Evolutionary conservation across 2,329 filamentous ascomycete genomes (phyloP).

Genomic region (Fusarium siculi): DNA sequence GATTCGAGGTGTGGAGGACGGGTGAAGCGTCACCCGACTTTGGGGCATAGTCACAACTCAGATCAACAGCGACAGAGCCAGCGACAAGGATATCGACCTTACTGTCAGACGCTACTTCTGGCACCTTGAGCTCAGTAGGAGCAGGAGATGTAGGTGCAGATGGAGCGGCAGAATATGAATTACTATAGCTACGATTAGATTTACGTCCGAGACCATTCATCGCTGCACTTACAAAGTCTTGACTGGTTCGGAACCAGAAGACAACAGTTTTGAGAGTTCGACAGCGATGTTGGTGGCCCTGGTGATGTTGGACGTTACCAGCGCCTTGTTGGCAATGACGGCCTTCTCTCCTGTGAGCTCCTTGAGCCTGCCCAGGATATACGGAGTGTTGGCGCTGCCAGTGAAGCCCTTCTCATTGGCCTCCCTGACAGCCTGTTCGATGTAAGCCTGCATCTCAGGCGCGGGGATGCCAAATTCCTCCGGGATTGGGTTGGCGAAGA

Average conservation of each 20-base stretch:
- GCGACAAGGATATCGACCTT: slow-evolving; percentile 81
- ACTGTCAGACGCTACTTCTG: slow-evolving; percentile 22
- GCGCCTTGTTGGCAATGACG: slow-evolving; percentile 77
- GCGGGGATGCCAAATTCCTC: slow-evolving; percentile 75
- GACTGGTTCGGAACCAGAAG: slow-evolving; percentile 43
- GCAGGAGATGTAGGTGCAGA: slow-evolving; percentile 20
- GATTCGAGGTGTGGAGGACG: slow-evolving; percentile 83
- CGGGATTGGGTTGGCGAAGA: slow-evolving; percentile 91
- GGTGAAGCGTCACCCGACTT: slow-evolving; percentile 52
- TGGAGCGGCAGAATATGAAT: slow-evolving; percentile 35
- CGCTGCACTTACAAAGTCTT: slow-evolving; percentile 52
- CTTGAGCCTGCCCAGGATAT: slow-evolving; percentile 80
- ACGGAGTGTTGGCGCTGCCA: slow-evolving; percentile 86
- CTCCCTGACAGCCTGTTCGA: slow-evolving; percentile 74
- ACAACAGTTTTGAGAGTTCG: slow-evolving; percentile 60
- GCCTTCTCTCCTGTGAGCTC: slow-evolving; percentile 79
- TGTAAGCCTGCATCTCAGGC: slow-evolving; percentile 74
- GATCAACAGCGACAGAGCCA: slow-evolving; percentile 88
- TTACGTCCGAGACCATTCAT: slow-evolving; percentile 37
- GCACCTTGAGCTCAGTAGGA: slow-evolving; percentile 22
- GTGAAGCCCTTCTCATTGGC: slow-evolving; percentile 72
- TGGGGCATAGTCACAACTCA: slow-evolving; percentile 78
- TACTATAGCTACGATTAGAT: slow-evolving; percentile 53
- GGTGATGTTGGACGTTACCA: slow-evolving; percentile 65
- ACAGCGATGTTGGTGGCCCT: slow-evolving; percentile 65